Conservation (phyloP, 2,329 filamentous ascomycete species). For the Botrytis paeoniae region DNA sequence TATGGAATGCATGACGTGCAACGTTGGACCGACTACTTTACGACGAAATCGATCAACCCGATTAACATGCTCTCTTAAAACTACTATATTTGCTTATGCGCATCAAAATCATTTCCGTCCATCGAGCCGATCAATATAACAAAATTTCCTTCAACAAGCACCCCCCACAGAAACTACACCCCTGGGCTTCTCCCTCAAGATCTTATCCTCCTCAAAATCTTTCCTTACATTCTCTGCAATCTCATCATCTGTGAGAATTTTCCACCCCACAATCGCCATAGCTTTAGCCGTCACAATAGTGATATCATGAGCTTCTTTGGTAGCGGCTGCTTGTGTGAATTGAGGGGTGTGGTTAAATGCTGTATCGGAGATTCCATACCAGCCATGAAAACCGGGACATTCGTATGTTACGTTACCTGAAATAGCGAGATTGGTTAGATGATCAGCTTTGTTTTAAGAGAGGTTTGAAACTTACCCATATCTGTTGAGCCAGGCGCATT, state of each 20-base stretch:
- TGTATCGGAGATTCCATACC: conserved; percentile 50
- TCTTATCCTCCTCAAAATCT: conserved; percentile 38
- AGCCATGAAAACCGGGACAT: conserved; percentile 52
- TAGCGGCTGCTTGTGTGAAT: conserved; percentile 40
- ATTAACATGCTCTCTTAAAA: background rate
- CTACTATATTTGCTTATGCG: no score
- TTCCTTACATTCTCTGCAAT: conserved; percentile 45
- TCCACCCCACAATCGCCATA: conserved; percentile 46
- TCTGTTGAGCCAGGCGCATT: conserved; percentile 28
- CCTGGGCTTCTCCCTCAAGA: background rate
- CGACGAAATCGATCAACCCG: background rate
- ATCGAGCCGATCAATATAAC: background rate
- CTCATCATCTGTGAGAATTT: conserved; percentile 45
- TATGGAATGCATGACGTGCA: background rate
- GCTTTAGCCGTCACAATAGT: conserved; percentile 31
- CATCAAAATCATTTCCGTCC: background rate
- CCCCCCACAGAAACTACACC: background rate
- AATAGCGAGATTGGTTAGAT: conserved; percentile 51
- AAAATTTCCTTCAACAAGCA: background rate
- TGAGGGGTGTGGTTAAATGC: conserved; percentile 52
- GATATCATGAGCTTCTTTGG: conserved; percentile 29
- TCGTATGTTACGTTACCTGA: conserved; percentile 54
- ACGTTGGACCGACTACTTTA: background rate
- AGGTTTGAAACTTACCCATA: conserved; percentile 31
- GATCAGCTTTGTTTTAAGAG: conserved; percentile 22